Evolutionary conservation across 2,329 filamentous ascomycete species (phyloP).

Genomic region (Trichoderma gracile): DNA sequence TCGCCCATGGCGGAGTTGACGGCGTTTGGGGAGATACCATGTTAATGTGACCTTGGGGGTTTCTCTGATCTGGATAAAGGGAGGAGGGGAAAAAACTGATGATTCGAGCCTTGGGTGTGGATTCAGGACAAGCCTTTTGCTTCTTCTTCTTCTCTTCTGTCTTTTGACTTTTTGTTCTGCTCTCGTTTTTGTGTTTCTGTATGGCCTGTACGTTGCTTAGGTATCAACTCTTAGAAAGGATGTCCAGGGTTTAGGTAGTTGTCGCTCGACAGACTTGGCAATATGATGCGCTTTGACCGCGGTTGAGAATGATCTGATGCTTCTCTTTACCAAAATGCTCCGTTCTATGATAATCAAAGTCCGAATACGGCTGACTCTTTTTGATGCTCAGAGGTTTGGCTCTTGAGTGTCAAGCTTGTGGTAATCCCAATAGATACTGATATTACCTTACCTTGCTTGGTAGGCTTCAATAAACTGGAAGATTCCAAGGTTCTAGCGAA

Average conservation of each 20-base stretch:
- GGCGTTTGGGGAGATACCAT: conserved; percentile 46
- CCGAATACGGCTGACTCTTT: too few species aligned
- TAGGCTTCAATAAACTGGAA: too few species aligned
- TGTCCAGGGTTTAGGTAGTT: conserved; percentile 9
- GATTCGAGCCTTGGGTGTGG: conserved; percentile 26
- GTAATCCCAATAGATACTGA: too few species aligned
- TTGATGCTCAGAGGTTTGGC: too few species aligned
- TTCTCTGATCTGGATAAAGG: conserved; percentile 31
- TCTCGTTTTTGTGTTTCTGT: background rate
- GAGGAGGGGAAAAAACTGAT: conserved; percentile 27
- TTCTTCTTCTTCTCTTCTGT: background rate
- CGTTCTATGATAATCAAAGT: background rate
- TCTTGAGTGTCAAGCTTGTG: too few species aligned
- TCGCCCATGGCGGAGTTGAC: conserved; percentile 39
- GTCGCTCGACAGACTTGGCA: conserved; percentile 1
- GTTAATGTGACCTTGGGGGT: conserved; percentile 31
- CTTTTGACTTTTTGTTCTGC: background rate
- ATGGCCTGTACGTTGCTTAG: background rate
- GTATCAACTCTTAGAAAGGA: conserved; percentile 20
- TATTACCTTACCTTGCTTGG: too few species aligned
- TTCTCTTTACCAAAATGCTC: background rate
- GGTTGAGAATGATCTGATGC: background rate
- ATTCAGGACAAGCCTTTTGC: conserved; percentile 9
- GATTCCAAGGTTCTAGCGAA: too few species aligned
- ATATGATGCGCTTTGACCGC: conserved; percentile 1